These are phyloP conservation scores for Colletotrichum sp. DNA, from an alignment of 2,329 filamentous ascomycete species.

Conservation along the genomic window DNA sequence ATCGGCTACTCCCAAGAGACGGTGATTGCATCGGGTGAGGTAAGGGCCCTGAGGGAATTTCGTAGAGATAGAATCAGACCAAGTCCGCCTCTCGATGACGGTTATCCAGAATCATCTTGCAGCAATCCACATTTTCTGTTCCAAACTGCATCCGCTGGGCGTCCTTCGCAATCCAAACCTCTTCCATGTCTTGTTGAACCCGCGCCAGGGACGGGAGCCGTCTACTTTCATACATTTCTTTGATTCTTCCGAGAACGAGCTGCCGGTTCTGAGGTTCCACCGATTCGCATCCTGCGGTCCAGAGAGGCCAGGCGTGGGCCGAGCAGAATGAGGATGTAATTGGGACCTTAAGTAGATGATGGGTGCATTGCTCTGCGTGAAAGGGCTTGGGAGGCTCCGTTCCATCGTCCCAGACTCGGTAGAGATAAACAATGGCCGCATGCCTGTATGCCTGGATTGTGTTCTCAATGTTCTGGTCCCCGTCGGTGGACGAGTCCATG, in stretches of 20 bases:
- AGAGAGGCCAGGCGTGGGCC: conserved; percentile 33
- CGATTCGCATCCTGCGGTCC: conserved; percentile 35
- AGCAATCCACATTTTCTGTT: conserved; percentile 33
- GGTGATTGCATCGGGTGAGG: background rate
- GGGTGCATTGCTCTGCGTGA: conserved; percentile 28
- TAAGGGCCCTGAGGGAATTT: too few relatives aligned
- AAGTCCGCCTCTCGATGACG: conserved; percentile 10
- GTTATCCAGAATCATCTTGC: conserved; percentile 19
- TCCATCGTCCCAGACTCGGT: conserved; percentile 30
- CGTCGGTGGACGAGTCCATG: background rate
- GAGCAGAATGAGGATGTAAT: conserved; percentile 30
- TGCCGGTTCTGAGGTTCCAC: conserved; percentile 25
- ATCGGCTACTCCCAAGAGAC: background rate
- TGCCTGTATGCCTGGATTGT: conserved; percentile 33
- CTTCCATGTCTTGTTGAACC: conserved; percentile 30
- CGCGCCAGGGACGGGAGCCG: conserved; percentile 31
- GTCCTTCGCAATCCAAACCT: conserved; percentile 34
- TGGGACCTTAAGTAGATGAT: conserved; percentile 26
- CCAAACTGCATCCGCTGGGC: conserved; percentile 27
- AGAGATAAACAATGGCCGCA: conserved; percentile 33
- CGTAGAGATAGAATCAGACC: background rate
- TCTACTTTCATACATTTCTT: conserved; percentile 30
- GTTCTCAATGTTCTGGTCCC: conserved; percentile 23
- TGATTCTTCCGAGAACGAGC: conserved; percentile 26
- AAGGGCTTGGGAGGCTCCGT: conserved; percentile 19